A percentile compares a stretch with the other conserved stretches of the same genome.
phyloP scores from a whole-genome alignment of 1,139 yeast species.

The Ashbya aceris region DNA sequence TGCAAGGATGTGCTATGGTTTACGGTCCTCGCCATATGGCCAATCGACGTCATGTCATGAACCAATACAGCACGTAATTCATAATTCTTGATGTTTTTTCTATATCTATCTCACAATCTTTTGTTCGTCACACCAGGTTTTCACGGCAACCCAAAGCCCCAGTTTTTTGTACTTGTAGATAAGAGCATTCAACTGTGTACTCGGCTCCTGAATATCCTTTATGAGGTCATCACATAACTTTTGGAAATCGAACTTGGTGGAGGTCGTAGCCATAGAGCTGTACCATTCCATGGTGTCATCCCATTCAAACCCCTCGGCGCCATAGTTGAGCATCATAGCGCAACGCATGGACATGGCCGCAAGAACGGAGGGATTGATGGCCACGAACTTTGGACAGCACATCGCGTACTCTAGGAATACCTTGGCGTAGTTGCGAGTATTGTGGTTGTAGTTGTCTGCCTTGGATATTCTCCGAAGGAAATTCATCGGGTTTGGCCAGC shows the following conservation, averaged over 20 bases:
- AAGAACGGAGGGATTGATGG: slow-evolving; percentile 69
- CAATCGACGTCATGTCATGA: too few species aligned
- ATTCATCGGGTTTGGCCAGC: slow-evolving; percentile 91
- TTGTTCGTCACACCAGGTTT: slow-evolving; percentile 12
- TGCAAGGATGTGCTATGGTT: too few species aligned
- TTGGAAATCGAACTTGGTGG: slow-evolving; percentile 17
- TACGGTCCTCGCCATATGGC: too few species aligned
- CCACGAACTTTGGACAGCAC: slow-evolving; percentile 71
- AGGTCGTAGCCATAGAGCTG: slow-evolving; percentile 54
- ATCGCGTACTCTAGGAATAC: slow-evolving; percentile 74
- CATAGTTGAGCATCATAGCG: slow-evolving; percentile 51
- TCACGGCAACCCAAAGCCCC: slow-evolving; percentile 14
- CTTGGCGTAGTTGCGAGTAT: slow-evolving; percentile 82
- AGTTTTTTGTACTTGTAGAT: slow-evolving; percentile 18
- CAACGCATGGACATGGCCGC: slow-evolving; percentile 89
- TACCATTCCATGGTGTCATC: slow-evolving; percentile 73
- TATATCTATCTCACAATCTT: background rate
- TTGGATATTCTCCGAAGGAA: slow-evolving; percentile 85
- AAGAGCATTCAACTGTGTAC: slow-evolving; percentile 23
- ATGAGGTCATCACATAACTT: slow-evolving; percentile 17
- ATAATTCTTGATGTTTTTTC: too few species aligned
- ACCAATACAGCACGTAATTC: too few species aligned
- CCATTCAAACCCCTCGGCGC: slow-evolving; percentile 45
- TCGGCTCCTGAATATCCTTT: slow-evolving; percentile 20
- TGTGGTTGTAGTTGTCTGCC: slow-evolving; percentile 89